These are phyloP conservation scores for Dictyostelium purpureum DNA, from an alignment of 78 protist genomes.

Conservation along the genomic window DNA sequence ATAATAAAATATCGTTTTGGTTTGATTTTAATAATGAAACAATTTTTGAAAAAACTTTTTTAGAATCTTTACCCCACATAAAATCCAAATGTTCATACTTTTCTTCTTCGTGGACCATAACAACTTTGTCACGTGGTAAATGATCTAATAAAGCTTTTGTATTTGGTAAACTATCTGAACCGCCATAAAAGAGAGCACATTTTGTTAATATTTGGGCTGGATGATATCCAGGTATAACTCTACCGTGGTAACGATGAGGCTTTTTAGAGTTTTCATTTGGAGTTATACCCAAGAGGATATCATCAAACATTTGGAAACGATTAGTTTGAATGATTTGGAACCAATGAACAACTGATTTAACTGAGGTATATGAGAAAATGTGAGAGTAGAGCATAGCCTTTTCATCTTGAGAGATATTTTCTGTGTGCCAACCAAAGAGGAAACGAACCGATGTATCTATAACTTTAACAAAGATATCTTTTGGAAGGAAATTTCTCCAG, in stretches of 20 bases:
- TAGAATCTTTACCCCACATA: slow-evolving; percentile 72
- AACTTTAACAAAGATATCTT: slow-evolving; percentile 30
- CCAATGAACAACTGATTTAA: slow-evolving; percentile 83
- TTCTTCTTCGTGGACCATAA: slow-evolving; percentile 43
- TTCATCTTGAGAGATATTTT: slow-evolving; percentile 14
- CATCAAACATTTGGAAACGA: slow-evolving; percentile 84
- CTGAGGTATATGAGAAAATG: slow-evolving; percentile 48
- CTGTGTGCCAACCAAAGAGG: slow-evolving; percentile 73
- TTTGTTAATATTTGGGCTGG: slow-evolving; percentile 47
- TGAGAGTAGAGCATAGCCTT: slow-evolving; percentile 62
- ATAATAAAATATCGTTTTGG: not conserved
- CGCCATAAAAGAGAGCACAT: slow-evolving; percentile 83
- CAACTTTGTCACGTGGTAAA: slow-evolving; percentile 47
- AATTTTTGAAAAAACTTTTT: slow-evolving; percentile 55
- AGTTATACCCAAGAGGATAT: slow-evolving; percentile 55
- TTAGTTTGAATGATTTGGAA: slow-evolving; percentile 79
- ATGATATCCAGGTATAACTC: slow-evolving; percentile 63
- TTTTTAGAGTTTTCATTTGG: slow-evolving; percentile 46
- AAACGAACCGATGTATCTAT: slow-evolving; percentile 32
- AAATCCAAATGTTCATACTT: slow-evolving; percentile 82
- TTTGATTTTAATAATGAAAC: slow-evolving; percentile 35
- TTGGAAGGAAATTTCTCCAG: slow-evolving; percentile 76
- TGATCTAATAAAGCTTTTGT: slow-evolving; percentile 43
- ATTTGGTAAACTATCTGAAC: slow-evolving; percentile 70
- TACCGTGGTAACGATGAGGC: slow-evolving; percentile 58